Evolutionary conservation across 768 basidiomycete genomes (phyloP).

Genomic region (Boletales sp.): DNA sequence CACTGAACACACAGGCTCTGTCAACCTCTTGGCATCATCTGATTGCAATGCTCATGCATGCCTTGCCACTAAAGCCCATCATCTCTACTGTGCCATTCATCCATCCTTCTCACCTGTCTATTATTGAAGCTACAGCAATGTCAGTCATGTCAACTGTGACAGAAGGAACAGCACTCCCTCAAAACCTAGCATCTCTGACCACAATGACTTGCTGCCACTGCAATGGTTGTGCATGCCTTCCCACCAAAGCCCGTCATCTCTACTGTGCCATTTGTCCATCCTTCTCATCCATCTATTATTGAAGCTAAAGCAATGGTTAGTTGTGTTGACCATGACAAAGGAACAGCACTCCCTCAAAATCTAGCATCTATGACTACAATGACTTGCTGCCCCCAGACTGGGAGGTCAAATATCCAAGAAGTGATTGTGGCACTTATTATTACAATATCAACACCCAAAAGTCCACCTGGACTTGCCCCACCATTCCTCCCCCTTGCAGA

Average conservation of each 20-base stretch:
- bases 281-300: too few relatives aligned
- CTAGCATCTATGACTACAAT: too few relatives aligned
- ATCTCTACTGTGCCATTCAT: constrained; percentile 48
- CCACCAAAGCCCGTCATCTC: too few relatives aligned
- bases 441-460: constrained; percentile 54
- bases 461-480: constrained; percentile 57
- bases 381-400: too few relatives aligned
- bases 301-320: too few relatives aligned
- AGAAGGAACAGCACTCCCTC: constrained; percentile 35
- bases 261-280: too few relatives aligned
- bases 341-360: too few relatives aligned
- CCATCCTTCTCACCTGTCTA: constrained; percentile 53
- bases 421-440: constrained; percentile 48
- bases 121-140: constrained; percentile 61
- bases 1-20: constrained; percentile 10
- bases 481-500: constrained; percentile 28
- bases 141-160: constrained; percentile 41
- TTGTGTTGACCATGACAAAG: too few relatives aligned
- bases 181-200: constrained; percentile 24
- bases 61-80: constrained; percentile 66
- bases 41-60: constrained; percentile 53
- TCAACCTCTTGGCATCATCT: constrained; percentile 17
- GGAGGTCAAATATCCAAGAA: too few relatives aligned
- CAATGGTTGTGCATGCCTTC: constrained; percentile 58
- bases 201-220: constrained; percentile 42